Base-by-base conservation (phyloP, 208 protist genomes). In the Naegleria gruberi region DNA sequence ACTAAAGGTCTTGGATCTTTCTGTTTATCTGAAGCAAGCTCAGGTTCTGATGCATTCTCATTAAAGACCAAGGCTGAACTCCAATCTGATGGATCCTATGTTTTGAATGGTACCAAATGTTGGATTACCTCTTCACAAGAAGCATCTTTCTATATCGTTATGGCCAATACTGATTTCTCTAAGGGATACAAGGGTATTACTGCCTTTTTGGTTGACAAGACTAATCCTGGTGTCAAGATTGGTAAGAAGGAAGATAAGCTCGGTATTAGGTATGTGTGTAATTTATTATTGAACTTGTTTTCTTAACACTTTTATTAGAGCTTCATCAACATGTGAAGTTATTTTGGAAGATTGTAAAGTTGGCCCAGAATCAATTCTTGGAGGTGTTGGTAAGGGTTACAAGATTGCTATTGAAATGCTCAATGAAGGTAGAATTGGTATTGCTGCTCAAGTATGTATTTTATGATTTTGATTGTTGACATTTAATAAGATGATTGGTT, bases 361-460 rank as follows among this genome's bases (percentile, higher is more conserved):
- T 37, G 89, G 94, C 19, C 92, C 94, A 55, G 93, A 91, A 44
- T 94, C 94, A 89, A 90, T 98, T 0, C 91, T 98, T 42, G 96
- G 96, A 42, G 90, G 97, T 86, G 89, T 96, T 37, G 97, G 98
- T 42, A 94, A 97, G 91, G 98, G 98, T 45, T 98, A 98, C 92
- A 97, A 97, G 92, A 95, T 97, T 89, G 97, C 97, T 23, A 98
- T 98, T 88, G 95, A 95, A 89, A 95, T 93, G 74, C 92, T 98
- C 15, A 98, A 98, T 91, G 97, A 98, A 91, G 97, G 97, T 40
- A 93, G 97, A 86, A 98, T 98, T 87, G 97, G 97, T 90, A 98
- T 98, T 87, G 97, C 93, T 46, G 96, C 96, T 2, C 97, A 98
- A 92, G 97, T 98, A 96, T 65, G 51, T 65, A 23, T 30, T 30